Conservation (phyloP, 2,329 filamentous ascomycete species). For the Alternaria rosae region DNA sequence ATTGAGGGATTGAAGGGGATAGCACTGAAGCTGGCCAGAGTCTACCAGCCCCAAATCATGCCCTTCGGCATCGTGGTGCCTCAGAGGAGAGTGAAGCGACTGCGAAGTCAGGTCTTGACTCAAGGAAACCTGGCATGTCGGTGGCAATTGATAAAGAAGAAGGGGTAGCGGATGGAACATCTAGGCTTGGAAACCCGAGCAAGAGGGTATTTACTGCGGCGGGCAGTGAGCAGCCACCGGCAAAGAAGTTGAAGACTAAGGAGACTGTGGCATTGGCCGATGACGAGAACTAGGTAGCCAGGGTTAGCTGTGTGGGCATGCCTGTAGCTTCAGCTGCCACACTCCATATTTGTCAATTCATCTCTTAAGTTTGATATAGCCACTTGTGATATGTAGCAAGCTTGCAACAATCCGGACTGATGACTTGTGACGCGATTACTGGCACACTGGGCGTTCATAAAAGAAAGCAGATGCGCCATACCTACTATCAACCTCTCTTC, state of each 20-base stretch:
- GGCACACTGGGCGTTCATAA: background rate
- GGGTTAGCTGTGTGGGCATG: background rate
- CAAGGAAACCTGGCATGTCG: background rate
- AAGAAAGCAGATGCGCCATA: background rate
- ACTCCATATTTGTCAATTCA: background rate
- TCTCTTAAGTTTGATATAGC: background rate
- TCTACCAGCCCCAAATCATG: background rate
- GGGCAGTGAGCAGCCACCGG: background rate
- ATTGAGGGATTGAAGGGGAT: background rate
- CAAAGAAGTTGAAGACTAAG: background rate
- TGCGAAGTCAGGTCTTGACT: background rate
- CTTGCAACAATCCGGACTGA: background rate
- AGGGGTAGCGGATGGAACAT: background rate
- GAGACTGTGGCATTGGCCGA: background rate
- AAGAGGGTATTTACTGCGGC: background rate
- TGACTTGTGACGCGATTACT: background rate
- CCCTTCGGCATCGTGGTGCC: background rate
- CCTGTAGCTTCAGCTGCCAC: background rate
- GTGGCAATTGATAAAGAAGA: background rate
- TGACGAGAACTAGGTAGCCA: background rate
- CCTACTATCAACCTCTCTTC: background rate
- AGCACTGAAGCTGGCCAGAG: background rate
- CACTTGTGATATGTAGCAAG: background rate
- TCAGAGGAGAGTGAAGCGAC: background rate
- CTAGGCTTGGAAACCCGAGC: background rate